A percentile compares a stretch with the other conserved stretches of the same genome.
phyloP scores from a whole-genome alignment of 2,329 filamentous ascomycete species.

The Xylaria sp. region DNA sequence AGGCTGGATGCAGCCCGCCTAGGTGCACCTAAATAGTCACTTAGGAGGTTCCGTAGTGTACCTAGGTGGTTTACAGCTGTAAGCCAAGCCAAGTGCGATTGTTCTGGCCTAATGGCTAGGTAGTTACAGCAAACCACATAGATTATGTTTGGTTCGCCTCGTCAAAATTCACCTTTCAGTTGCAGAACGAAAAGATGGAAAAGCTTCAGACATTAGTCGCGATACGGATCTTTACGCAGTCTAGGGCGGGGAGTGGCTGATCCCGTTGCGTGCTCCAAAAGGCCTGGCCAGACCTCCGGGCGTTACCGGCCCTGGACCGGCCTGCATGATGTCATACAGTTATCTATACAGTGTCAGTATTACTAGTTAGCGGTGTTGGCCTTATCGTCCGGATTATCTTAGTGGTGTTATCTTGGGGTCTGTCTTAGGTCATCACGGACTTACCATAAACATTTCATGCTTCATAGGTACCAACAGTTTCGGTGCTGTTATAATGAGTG shows the following conservation, averaged over 20 bases:
- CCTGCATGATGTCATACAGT: slow-evolving; percentile 10
- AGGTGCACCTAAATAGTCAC: no score
- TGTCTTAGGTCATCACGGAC: slow-evolving; percentile 29
- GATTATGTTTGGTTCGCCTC: not conserved
- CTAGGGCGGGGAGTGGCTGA: slow-evolving; percentile 3
- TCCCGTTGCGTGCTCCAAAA: not conserved
- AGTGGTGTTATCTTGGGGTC: not conserved
- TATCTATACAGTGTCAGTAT: slow-evolving; percentile 22
- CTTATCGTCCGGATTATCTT: slow-evolving; percentile 1
- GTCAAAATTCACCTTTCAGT: no score
- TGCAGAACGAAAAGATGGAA: no score
- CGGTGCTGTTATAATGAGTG: not conserved
- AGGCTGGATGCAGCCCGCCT: no score
- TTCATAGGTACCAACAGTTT: no score
- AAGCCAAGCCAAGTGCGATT: not conserved
- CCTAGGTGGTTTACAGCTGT: not conserved
- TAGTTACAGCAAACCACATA: no score
- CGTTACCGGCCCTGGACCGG: slow-evolving; percentile 19
- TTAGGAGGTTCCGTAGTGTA: not conserved
- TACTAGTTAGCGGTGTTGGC: not conserved
- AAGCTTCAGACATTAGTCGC: not conserved
- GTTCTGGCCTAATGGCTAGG: not conserved
- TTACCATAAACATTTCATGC: not conserved
- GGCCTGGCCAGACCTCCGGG: slow-evolving; percentile 18
- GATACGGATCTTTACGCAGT: not conserved